Base-by-base conservation (phyloP, 2,329 filamentous ascomycete species). In the Diplodia sapinea region DNA sequence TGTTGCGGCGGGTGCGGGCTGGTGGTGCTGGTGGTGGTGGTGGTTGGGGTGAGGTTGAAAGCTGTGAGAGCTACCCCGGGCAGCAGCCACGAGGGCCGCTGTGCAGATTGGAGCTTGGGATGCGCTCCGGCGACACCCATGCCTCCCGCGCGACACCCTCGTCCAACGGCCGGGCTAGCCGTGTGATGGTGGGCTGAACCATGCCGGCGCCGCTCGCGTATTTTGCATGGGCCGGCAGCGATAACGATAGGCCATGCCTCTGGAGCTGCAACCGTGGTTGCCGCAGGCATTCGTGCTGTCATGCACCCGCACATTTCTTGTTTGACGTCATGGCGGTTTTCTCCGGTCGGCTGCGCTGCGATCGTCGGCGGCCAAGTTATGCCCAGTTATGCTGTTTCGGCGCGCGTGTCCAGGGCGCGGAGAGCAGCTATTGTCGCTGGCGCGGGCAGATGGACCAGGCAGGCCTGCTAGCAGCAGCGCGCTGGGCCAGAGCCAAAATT, bases 61-160 rank as follows among this genome's bases (percentile, higher is more conserved):
- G 59, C 36, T 13, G 8, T 38, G 12, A 47, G n/a, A 54, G 62
- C 38, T 47, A 65, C 61, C 61, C 61, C 61, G 61, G 61, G n/a
- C 59, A 43, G 47, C 38, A n/a, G 49, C 59, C 59, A 63, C 59
- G 47, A 63, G 59, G 59, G 43, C 43, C 59, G 49, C 43, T 40
- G 49, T 43, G 62, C 50, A 65, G 50, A 63, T 51, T 36, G 29
- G 59, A 63, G 59, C 59, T 63, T 63, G 59, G 59, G 59, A 63
- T 63, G 43, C 29, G 43, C 47, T 51, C 59, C 29, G 43, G 29
- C 59, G 47, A 63, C 62, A 54, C 62, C 62, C 62, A 43, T 65
- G 62, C 51, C 51, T 65, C 62, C 62, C 62, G 62, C 62, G 62
- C 62, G 51, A 63, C 57, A 64, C 62, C 62, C 62, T 65, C 62